Percentiles rank a stretch among this genome's conserved stretches.
Evolutionary conservation across 768 basidiomycete genomes (phyloP).

Genomic region (Tylopilus vinaceipallidus): DNA sequence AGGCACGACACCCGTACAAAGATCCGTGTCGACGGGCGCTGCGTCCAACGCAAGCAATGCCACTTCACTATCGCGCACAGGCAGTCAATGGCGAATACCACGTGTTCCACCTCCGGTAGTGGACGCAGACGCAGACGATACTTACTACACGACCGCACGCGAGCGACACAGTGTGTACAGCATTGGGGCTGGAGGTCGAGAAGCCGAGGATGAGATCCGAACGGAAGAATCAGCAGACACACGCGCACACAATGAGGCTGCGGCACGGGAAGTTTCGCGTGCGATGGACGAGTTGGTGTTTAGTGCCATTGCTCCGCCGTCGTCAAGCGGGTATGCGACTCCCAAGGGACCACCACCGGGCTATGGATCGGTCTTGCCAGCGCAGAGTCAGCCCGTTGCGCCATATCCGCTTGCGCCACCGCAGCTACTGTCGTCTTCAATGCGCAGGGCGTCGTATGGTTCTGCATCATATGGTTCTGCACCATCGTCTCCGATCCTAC

Average conservation of each 20-base stretch:
- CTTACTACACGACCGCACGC: neutral
- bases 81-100: slow-evolving; percentile 28
- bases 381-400: slow-evolving; percentile 1
- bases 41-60: neutral
- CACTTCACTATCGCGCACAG: slow-evolving; percentile 11
- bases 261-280: slow-evolving; percentile 62
- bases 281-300: slow-evolving; percentile 60
- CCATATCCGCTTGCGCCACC: neutral
- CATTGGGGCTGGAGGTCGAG: slow-evolving; percentile 3
- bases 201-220: slow-evolving; percentile 29
- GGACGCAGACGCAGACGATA: slow-evolving; percentile 21
- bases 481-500: slow-evolving; percentile 29
- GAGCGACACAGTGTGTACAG: slow-evolving; percentile 5
- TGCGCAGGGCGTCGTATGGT: slow-evolving; percentile 12
- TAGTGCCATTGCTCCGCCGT: slow-evolving; percentile 24
- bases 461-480: slow-evolving; percentile 22
- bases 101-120: slow-evolving; percentile 41
- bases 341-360: slow-evolving; percentile 14
- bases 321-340: slow-evolving; percentile 15
- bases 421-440: neutral
- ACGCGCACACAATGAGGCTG: slow-evolving; percentile 58
- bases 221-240: slow-evolving; percentile 42
- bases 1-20: slow-evolving; percentile 3
- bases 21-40: slow-evolving; percentile 8
- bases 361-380: neutral